Percentiles rank a stretch among this genome's conserved stretches.
These are phyloP conservation scores for Penicillium expansum DNA, from an alignment of 2,329 filamentous ascomycete species.

Conservation along the genomic window DNA sequence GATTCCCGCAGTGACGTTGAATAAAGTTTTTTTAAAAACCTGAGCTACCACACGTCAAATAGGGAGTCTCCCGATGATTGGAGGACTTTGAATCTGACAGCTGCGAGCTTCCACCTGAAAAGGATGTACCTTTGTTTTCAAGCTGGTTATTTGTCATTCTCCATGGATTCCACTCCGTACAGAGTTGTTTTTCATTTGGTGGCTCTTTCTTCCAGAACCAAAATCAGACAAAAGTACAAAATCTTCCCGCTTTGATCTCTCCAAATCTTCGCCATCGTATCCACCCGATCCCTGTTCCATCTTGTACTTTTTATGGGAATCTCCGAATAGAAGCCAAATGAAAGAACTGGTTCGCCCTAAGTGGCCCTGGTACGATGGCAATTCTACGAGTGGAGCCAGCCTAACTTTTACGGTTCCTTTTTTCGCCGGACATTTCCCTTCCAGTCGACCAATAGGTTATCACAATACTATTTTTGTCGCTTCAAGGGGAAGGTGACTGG, in stretches of 20 bases:
- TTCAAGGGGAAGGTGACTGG: slow-evolving; percentile 16
- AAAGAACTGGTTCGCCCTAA: slow-evolving; percentile 8
- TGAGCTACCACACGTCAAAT: slow-evolving; percentile 12
- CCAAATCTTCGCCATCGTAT: background rate
- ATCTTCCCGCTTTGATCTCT: background rate
- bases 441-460: slow-evolving; percentile 1
- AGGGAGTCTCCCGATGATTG: background rate
- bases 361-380: background rate
- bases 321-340: background rate
- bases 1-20: background rate
- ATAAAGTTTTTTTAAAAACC: slow-evolving; percentile 12
- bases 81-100: slow-evolving; percentile 2
- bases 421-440: background rate
- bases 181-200: too few species aligned
- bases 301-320: background rate
- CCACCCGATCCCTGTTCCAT: slow-evolving; percentile 7
- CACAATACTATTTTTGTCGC: background rate
- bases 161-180: too few species aligned
- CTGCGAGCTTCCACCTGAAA: background rate
- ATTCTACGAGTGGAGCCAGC: background rate
- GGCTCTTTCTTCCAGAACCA: background rate
- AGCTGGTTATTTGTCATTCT: background rate
- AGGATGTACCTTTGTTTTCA: background rate
- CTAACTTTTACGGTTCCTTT: background rate
- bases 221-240: background rate